phyloP scores from a whole-genome alignment of 2,329 filamentous ascomycete genomes.

The Nemania diffusa region DNA sequence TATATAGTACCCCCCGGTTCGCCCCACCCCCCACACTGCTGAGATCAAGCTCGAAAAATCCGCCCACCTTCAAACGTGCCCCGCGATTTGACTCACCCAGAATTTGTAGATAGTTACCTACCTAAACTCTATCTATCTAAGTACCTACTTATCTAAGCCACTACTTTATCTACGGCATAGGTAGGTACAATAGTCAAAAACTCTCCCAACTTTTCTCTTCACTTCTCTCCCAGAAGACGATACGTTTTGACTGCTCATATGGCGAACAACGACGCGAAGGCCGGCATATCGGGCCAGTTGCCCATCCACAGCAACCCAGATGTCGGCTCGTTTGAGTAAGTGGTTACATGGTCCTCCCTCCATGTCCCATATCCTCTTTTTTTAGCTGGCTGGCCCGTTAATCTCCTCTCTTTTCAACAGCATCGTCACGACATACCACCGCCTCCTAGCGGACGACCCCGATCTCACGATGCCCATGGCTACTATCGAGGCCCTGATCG shows the following conservation, averaged over 20 bases:
- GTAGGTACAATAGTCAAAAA: too few relatives aligned
- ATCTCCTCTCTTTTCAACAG: constrained; percentile 46
- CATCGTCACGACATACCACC: constrained; percentile 66
- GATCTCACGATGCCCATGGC: constrained; percentile 96
- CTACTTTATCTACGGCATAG: too few relatives aligned
- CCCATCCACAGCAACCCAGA: constrained; percentile 46
- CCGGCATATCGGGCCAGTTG: constrained; percentile 35
- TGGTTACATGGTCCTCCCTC: background rate
- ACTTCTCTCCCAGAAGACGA: background rate
- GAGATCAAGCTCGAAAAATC: constrained; percentile 16
- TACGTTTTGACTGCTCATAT: constrained; percentile 20
- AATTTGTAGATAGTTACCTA: background rate
- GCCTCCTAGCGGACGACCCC: constrained; percentile 71
- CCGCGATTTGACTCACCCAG: constrained; percentile 38
- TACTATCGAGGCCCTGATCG: constrained; percentile 90
- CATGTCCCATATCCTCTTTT: background rate
- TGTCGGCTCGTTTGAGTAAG: constrained; percentile 47
- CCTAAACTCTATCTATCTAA: background rate
- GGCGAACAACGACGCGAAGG: constrained; percentile 37
- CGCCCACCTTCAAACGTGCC: constrained; percentile 22
- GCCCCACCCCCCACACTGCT: background rate
- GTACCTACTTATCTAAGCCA: background rate
- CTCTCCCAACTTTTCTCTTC: too few relatives aligned
- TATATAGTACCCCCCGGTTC: background rate
- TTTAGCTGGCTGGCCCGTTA: background rate